Evolutionary conservation across 75 land plant genomes (phyloP).

Genomic region (Selaginella tamariscina): DNA sequence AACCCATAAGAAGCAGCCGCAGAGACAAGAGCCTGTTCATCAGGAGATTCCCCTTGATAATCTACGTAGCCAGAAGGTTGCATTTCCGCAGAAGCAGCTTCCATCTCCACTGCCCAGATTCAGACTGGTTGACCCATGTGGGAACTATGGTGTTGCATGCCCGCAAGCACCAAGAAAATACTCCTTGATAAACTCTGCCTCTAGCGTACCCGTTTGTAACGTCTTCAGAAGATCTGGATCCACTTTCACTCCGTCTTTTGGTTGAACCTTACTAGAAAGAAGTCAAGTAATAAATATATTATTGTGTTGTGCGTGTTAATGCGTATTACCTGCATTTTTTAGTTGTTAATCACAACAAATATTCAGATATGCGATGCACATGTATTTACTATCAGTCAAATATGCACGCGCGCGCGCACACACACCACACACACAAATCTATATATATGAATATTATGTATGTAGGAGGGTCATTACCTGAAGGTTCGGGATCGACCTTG

Average conservation of each 20-base stretch:
- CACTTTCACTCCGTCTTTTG: constrained; percentile 17
- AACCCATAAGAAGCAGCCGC: constrained; percentile 94
- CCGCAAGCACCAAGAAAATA: constrained; percentile 28
- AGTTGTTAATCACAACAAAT: no score
- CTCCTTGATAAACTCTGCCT: constrained; percentile 15
- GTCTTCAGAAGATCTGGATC: constrained; percentile 14
- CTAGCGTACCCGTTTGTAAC: background rate
- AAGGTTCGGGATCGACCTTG: background rate
- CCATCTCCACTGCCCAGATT: constrained; percentile 26
- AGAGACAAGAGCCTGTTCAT: constrained; percentile 55
- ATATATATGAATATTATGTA: no score
- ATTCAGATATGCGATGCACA: no score
- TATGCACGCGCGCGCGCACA: no score
- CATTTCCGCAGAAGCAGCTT: constrained; percentile 17
- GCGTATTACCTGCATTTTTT: no score
- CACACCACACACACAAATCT: no score
- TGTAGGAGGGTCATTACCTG: background rate
- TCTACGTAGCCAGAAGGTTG: constrained; percentile 23
- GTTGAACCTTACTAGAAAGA: no score
- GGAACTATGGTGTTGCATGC: constrained; percentile 36
- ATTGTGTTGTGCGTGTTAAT: no score
- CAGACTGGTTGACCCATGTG: constrained; percentile 16
- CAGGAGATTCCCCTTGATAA: constrained; percentile 49
- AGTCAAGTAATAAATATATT: no score
- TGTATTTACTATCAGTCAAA: no score